Evolutionary conservation across 768 basidiomycete genomes (phyloP), one percentile per base, ranked within the genome.

Genomic region (Calocybe indica): DNA sequence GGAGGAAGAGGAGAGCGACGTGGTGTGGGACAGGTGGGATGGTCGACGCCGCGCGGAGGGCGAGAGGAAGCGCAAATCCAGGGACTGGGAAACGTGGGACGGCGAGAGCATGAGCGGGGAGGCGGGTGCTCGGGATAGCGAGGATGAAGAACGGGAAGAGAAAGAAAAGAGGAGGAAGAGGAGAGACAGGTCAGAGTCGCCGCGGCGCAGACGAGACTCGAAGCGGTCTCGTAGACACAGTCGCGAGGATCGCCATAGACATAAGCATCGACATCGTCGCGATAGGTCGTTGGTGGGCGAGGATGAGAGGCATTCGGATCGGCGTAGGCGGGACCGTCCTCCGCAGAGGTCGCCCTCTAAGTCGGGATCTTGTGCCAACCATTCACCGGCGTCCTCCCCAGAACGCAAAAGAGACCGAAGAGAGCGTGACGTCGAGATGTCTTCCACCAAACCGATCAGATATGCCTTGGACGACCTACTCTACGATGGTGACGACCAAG

Each of bases 11-110:
- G 57, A 53, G 37, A 51, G 49, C 3, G 52, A 50, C 7, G 72
- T 71, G 40, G 60, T 68, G 22, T 79, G 74, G 73, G 80, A 81
- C 48, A 65, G 73, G 38, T 78, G 75, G 75, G 64, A 78, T 58
- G 68, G 78, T n/a, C 56, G 80, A 60, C 72, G 68, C 0, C 73
- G 42, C 8, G 35, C 12, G 31, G 42, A 43, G 9, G 6, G 62
- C 6, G 72, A 75, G 41, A 64, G 76, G 43, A 76, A 71, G 57
- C 69, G 71, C 50, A 73, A 73, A 45, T 58, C 52, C 11, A 58
- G 75, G 51, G 69, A 75, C 45, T 75, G 79, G 74, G 80, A 79
- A 53, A 71, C 66, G 28, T 71, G 71, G 69, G 72, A 71, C 47
- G 72, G 69, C 12, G 63, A 64, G n/a, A 65, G 66, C 2, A 62